Evolutionary conservation across 495 filamentous ascomycete species (phyloP), one percentile per base, ranked within the genome.

Genomic region (Aspergillus heteromorphus): DNA sequence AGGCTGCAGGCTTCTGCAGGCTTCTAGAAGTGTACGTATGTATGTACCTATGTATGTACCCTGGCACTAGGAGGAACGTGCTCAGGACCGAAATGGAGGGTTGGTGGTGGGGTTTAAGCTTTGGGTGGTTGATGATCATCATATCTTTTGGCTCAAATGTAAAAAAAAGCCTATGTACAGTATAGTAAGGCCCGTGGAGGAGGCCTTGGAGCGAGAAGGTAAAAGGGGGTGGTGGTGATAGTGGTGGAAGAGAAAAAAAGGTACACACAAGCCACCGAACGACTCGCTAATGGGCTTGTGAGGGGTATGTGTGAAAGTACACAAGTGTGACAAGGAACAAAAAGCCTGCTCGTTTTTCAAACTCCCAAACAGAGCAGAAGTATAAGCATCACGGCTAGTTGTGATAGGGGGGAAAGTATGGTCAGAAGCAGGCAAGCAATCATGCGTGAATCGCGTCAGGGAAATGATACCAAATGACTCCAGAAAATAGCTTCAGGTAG

Each of bases 241-340:
- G 8, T 21, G 13, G 19, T 13, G 13, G 10, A 36, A 27, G 19
- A 4, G 10, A 50, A 47, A 29, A 54, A 40, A 29, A 34, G 20
- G 13, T 40, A 55, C 19, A 30, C 25, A 36, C 21, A 30, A 27
- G 19, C 29, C 45, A 31, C 25, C 34, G 16, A 43, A 40, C 17
- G 48, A 45, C 40, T 56, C 54, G 54, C 54, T 56, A 56, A 56
- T 51, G 48, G 38, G 41, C 54, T 55, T 42, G 16, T n/a, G 23
- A 18, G 30, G 34, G 34, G 34, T 38, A 38, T 38, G 34, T 30
- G 17, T 40, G 18, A 51, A 41, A 45, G 31, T 47, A 23, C 17
- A 49, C 43, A 42, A 38, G 21, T 8, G 43, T 40, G 34, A 47
- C 19, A 42, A 41, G 2, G 48, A 42, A 27, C 40, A 45, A 20